Base-by-base conservation (phyloP, 2,329 filamentous ascomycete genomes). In the Calonectria montana region DNA sequence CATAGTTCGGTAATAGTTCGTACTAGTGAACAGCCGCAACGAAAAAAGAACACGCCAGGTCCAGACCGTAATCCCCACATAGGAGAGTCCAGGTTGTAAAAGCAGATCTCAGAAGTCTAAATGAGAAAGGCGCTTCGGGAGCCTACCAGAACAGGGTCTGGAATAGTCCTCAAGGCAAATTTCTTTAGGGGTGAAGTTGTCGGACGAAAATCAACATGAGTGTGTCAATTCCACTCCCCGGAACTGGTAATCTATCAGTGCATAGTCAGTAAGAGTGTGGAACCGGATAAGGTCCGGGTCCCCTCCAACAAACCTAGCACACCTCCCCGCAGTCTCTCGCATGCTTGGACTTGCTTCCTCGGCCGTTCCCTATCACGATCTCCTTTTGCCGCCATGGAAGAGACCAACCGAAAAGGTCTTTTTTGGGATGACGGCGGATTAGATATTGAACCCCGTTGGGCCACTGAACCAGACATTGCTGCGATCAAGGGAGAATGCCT, bases 401-500 rank as follows among this genome's bases (percentile, higher is more conserved):
- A 15, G 6, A 1, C 2, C 4, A 10, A 37, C 37, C 68, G 71
- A 37, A 5, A 25, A 16, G 64, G 68, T 2, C 59, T 73, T 9
- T 4, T 71, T 37, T 77, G 74, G 76, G 39, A 77, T 8, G 61
- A 76, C 23, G 35, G 43, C 1, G 31, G 47, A 0, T 43, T 72
- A 2, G 53, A 69, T 9, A 39, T 61, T 2, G 69, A 70, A 25
- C 73, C 76, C 12, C 6, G 45, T 2, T 79, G 75, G 75, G 64
- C 53, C 15, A 53, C 63, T 47, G 73, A 79, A 4, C 74, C 72
- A 0, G 72, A 57, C 13, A 18, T 75, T 4, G 65, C 61, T 31
- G 73, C 74, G 4, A 73, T 78, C 37, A 45, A 74, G 31, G 45
- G 15, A 6, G 65, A 73, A 0, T 78, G 74, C 66, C 73, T 64